Conservation (phyloP, 441 rosid species). For the Cnidoscolus chayamansa region DNA sequence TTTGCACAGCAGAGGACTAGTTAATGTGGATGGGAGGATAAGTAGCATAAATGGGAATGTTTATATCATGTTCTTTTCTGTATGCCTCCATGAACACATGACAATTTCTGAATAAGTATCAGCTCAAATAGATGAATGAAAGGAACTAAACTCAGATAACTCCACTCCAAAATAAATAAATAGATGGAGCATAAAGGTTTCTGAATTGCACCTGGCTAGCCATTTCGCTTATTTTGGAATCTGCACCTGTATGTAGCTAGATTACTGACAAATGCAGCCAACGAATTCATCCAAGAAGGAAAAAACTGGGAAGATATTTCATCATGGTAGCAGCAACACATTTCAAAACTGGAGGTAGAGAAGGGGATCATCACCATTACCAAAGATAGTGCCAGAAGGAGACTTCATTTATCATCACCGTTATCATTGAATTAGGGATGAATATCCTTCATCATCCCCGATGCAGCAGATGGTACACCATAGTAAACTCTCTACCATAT, state of each 20-base stretch:
- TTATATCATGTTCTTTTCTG: background rate
- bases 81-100: background rate
- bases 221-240: background rate
- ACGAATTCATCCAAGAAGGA: background rate
- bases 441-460: background rate
- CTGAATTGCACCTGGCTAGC: conserved; percentile 19
- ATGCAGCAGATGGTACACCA: background rate
- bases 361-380: background rate
- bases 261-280: conserved; percentile 1
- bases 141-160: background rate
- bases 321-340: background rate
- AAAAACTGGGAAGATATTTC: background rate
- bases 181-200: background rate
- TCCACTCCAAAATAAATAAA: background rate
- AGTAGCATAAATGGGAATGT: background rate
- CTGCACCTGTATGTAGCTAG: background rate
- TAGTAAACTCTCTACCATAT: background rate
- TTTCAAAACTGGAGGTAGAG: background rate
- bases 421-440: background rate
- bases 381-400: background rate
- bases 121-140: background rate
- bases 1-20: background rate
- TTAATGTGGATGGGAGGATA: background rate
- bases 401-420: background rate
- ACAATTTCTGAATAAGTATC: background rate